Base-by-base conservation (phyloP, 1,284 basidiomycete species). In the Coniferiporia sulphurascens region DNA sequence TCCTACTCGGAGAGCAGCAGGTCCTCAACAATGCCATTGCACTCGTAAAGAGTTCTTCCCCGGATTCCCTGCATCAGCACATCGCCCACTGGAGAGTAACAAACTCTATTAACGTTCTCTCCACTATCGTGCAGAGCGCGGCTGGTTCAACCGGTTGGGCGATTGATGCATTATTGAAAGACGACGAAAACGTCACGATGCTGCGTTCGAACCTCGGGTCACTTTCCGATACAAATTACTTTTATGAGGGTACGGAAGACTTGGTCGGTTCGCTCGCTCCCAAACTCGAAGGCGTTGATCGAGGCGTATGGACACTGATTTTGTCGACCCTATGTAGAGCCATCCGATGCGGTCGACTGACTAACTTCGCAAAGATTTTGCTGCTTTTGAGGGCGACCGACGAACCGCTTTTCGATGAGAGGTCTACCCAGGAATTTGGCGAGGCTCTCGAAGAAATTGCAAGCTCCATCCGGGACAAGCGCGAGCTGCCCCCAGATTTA, bases 1-100 rank as follows among this genome's bases (percentile, higher is more conserved):
- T 91, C 22, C 65, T 91, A 7, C 66, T 73, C 21, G 80, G 85
- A 63, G 86, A 89, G 63, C 64, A 86, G 57, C 82, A 80, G 65
- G 69, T 73, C 13, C 65, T 85, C 22, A 65, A 66, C 5, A 66
- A 67, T n/a, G 65, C 72, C 4, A 67, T 82, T 8, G 68, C 73
- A 49, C 62, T 66, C n/a, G 65, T 85, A 44, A 68, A 70, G 21
- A 67, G 67, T 15, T 43, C 67, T 41, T 55, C 66, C 12, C 63
- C 68, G 22, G 64, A 68, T 3, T 69, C 70, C 2, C 69, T 76
- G 15, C 67, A 71, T 27, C 66, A 59, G 62, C 35, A 56, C 64
- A 22, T 68, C 54, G 44, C 59, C 59, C 36, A 61, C 73, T 56
- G 63, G 64, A 6, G 70, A 71, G 48, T 76, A 77, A 62, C 77